Conservation (phyloP, 2,329 filamentous ascomycete species). For the Penicillium sp. region DNA sequence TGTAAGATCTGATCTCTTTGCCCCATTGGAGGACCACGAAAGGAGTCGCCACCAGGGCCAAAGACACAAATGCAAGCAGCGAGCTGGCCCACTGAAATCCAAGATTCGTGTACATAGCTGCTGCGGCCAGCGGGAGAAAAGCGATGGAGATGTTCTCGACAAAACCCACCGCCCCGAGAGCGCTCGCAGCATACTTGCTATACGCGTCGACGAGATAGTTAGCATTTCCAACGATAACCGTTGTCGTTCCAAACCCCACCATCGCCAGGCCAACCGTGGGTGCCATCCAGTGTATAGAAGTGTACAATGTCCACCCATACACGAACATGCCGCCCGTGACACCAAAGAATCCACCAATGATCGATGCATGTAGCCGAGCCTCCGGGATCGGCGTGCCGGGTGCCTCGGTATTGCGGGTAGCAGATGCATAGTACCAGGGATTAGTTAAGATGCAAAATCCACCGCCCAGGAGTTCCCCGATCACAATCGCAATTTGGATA, state of each 20-base stretch:
- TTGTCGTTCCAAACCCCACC: slow-evolving; percentile 44
- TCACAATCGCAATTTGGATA: slow-evolving; percentile 41
- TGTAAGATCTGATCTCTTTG: slow-evolving; percentile 31
- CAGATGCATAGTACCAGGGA: slow-evolving; percentile 21
- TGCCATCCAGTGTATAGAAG: slow-evolving; percentile 35
- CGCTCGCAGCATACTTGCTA: slow-evolving; percentile 48
- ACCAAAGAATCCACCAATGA: slow-evolving; percentile 37
- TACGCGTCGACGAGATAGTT: slow-evolving; percentile 53
- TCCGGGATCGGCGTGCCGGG: slow-evolving; percentile 44
- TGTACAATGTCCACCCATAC: slow-evolving; percentile 35
- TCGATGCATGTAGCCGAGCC: slow-evolving; percentile 42
- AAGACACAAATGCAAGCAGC: slow-evolving; percentile 45
- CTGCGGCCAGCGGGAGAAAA: slow-evolving; percentile 47
- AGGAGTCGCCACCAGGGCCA: slow-evolving; percentile 41
- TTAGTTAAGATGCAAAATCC: slow-evolving; percentile 40
- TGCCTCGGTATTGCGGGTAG: slow-evolving; percentile 30
- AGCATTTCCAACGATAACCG: slow-evolving; percentile 48
- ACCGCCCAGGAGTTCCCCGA: slow-evolving; percentile 42
- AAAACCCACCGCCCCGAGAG: slow-evolving; percentile 47
- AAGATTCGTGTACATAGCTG: slow-evolving; percentile 40
- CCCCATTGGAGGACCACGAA: slow-evolving; percentile 45
- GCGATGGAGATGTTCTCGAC: slow-evolving; percentile 46
- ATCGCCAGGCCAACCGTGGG: slow-evolving; percentile 33
- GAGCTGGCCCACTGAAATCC: slow-evolving; percentile 46
- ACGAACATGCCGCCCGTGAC: slow-evolving; percentile 34